Evolutionary conservation across 1,284 basidiomycete species (phyloP).

Genomic region (Puccinia hordei): DNA sequence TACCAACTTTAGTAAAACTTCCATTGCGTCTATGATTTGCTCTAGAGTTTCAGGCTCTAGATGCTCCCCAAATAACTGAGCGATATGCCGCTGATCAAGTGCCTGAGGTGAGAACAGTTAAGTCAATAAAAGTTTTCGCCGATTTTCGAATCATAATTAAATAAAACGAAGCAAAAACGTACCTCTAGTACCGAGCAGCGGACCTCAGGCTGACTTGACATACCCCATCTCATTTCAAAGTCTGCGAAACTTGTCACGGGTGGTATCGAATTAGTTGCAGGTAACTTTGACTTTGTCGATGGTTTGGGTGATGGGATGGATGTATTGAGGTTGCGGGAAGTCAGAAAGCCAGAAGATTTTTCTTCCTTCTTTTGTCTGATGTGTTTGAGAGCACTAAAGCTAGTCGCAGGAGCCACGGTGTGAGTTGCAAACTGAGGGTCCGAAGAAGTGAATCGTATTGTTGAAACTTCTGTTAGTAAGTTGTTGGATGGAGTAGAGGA

Average conservation of each 20-base stretch:
- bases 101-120: not conserved
- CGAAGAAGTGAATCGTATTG: too few species aligned
- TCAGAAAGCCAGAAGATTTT: not conserved
- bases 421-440: not conserved
- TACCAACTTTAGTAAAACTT: not conserved
- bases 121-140: not conserved
- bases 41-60: slow-evolving; percentile 28
- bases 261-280: not conserved
- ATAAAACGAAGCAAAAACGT: not conserved
- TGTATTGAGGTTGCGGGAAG: not conserved
- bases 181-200: slow-evolving; percentile 27
- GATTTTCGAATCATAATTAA: not conserved
- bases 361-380: slow-evolving; percentile 28
- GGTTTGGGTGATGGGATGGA: not conserved
- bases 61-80: slow-evolving; percentile 27
- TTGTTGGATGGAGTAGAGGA: too few species aligned
- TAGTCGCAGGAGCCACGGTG: not conserved
- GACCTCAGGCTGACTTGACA: slow-evolving; percentile 6
- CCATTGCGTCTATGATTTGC: slow-evolving; percentile 21
- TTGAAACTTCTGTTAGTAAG: too few species aligned
- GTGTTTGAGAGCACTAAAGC: slow-evolving; percentile 17
- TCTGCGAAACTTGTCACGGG: slow-evolving; percentile 10
- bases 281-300: not conserved
- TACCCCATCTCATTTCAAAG: slow-evolving; percentile 35
- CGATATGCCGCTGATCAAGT: not conserved